These are phyloP conservation scores for Epichloe festucae DNA, from an alignment of 2,329 filamentous ascomycete species.

Conservation along the genomic window DNA sequence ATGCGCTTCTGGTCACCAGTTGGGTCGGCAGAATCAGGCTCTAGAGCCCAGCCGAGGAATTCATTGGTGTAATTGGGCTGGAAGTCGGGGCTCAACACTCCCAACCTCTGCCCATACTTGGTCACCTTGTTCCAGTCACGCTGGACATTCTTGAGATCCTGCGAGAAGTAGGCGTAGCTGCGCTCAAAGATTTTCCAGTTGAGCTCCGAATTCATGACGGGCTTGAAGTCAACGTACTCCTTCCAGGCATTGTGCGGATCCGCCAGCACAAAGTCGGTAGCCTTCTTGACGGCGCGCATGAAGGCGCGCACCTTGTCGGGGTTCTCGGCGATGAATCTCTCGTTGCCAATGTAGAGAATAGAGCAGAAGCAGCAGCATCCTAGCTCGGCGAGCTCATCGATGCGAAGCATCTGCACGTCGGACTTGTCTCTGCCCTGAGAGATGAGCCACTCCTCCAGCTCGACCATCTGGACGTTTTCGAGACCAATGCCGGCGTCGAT, in stretches of 20 bases:
- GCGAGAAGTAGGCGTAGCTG: conserved; percentile 63
- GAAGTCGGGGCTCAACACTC: conserved; percentile 50
- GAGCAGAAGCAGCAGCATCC: conserved; percentile 79
- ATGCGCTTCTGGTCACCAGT: conserved; percentile 64
- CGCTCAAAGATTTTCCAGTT: conserved; percentile 73
- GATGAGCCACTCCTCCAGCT: conserved; percentile 64
- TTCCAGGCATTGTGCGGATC: conserved; percentile 50
- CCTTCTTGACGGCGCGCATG: conserved; percentile 59
- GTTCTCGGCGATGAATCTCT: conserved; percentile 52
- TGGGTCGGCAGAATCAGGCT: conserved; percentile 52
- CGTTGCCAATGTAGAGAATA: conserved; percentile 70
- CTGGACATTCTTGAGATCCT: conserved; percentile 59
- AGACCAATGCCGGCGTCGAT: conserved; percentile 67
- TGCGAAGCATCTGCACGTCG: conserved; percentile 70
- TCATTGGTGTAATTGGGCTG: conserved; percentile 63
- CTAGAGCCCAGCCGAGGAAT: conserved; percentile 53
- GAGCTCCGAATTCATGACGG: conserved; percentile 51
- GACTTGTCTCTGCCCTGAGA: conserved; percentile 46
- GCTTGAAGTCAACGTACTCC: conserved; percentile 61
- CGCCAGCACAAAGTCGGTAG: conserved; percentile 58
- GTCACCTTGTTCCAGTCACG: conserved; percentile 72
- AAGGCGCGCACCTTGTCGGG: conserved; percentile 54
- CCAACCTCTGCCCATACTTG: conserved; percentile 60
- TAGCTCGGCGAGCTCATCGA: conserved; percentile 66
- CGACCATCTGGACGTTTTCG: conserved; percentile 75